These are phyloP conservation scores for Orbilia ellipsospora DNA, from an alignment of 2,329 filamentous ascomycete genomes.

Conservation along the genomic window DNA sequence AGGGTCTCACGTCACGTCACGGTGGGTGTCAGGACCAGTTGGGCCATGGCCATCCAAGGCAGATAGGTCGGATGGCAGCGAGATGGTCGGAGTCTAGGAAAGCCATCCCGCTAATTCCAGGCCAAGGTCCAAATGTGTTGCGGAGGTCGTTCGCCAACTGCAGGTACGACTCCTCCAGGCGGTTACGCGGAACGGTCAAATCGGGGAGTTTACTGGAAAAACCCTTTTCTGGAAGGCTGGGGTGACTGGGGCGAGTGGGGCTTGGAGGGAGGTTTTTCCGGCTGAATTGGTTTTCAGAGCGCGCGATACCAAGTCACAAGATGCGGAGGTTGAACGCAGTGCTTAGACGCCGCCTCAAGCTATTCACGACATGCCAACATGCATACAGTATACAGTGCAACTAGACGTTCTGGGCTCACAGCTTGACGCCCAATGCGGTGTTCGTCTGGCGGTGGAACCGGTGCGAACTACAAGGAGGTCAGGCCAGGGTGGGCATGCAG, in stretches of 20 bases:
- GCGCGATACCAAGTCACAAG: constrained; percentile 37
- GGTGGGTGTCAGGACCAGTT: constrained; percentile 8
- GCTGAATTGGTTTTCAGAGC: constrained; percentile 46
- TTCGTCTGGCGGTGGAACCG: neutral
- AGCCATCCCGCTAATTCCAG: constrained; percentile 32
- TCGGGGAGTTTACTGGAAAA: constrained; percentile 33
- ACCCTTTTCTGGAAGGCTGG: constrained; percentile 32
- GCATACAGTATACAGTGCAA: no score
- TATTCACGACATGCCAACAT: neutral
- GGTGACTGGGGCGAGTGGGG: constrained; percentile 30
- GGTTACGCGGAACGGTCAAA: constrained; percentile 53
- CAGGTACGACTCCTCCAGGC: constrained; percentile 36
- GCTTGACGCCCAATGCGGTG: neutral
- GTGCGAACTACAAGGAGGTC: no score
- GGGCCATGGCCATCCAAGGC: neutral
- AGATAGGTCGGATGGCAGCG: no score
- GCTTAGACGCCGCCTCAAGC: constrained; percentile 6
- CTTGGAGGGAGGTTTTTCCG: constrained; percentile 49
- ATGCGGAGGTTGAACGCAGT: constrained; percentile 9
- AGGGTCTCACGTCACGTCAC: neutral
- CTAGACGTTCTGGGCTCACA: no score
- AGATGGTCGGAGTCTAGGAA: constrained; percentile 49
- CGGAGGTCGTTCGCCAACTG: constrained; percentile 25
- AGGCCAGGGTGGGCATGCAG: constrained; percentile 31
- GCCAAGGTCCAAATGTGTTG: constrained; percentile 30